phyloP scores from a whole-genome alignment of 176 grass and related monocot species.

The Bothriochloa decipiens region DNA sequence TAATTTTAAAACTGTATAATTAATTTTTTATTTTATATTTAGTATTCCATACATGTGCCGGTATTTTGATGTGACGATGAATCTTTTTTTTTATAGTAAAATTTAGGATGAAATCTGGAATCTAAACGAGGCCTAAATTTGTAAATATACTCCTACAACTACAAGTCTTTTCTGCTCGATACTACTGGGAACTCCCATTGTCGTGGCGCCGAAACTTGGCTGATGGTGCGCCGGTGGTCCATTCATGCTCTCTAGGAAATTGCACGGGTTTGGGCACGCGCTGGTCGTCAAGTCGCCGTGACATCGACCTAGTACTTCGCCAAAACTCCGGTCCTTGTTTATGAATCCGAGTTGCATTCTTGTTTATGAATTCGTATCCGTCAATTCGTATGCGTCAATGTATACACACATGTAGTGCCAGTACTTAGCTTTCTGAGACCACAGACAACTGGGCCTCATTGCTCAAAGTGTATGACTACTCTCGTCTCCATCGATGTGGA shows the following conservation, averaged over 20 bases:
- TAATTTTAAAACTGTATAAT: too few species aligned
- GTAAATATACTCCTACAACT: too few species aligned
- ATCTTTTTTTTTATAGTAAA: too few species aligned
- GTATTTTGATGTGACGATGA: too few species aligned
- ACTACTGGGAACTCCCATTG: neutral
- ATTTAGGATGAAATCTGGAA: too few species aligned
- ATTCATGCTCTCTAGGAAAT: neutral
- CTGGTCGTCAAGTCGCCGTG: neutral
- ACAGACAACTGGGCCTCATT: neutral
- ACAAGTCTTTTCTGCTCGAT: neutral
- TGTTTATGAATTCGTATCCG: neutral
- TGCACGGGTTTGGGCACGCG: neutral
- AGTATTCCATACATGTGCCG: too few species aligned
- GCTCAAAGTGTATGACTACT: neutral
- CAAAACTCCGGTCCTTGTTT: conserved; percentile 1
- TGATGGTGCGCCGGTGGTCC: neutral
- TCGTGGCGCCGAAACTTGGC: conserved; percentile 25
- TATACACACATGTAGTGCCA: neutral
- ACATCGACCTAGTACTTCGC: conserved; percentile 17
- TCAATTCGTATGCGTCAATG: neutral
- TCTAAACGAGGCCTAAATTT: too few species aligned
- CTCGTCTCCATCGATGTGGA: neutral
- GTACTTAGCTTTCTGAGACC: neutral
- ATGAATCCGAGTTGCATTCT: neutral
- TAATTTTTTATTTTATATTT: too few species aligned